A percentile compares a stretch with the other conserved stretches of the same genome.
These are phyloP conservation scores for Pleurotus salmoneostramineus DNA, from an alignment of 768 basidiomycete species.

Conservation along the genomic window DNA sequence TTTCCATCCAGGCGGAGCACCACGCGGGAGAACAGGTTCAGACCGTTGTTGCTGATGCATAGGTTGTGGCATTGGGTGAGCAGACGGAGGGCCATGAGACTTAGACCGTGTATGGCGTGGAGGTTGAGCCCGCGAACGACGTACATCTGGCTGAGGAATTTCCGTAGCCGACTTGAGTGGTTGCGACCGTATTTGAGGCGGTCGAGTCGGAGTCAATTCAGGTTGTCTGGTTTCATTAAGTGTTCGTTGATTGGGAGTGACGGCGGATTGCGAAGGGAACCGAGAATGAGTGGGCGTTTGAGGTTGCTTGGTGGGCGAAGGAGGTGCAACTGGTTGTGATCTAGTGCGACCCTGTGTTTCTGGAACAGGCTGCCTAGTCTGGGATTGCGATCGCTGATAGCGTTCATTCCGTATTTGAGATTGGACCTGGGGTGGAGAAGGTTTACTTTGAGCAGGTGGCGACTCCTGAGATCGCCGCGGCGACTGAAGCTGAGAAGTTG, in stretches of 20 bases:
- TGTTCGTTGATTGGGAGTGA: too few relatives aligned
- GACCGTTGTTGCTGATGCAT: background rate
- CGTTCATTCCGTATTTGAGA: background rate
- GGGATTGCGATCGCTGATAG: background rate
- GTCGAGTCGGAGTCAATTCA: background rate
- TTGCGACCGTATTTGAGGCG: background rate
- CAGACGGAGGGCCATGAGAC: background rate
- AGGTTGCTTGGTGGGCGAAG: too few relatives aligned
- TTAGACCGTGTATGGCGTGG: background rate
- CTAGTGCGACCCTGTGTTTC: too few relatives aligned
- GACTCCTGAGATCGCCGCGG: background rate
- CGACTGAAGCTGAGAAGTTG: background rate
- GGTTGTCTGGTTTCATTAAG: background rate
- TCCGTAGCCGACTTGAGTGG: background rate
- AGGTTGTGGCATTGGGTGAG: background rate
- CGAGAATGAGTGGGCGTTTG: too few relatives aligned
- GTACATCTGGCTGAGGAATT: slow-evolving; percentile 9
- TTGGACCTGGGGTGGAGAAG: background rate
- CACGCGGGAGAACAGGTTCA: background rate
- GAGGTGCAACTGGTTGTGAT: too few relatives aligned
- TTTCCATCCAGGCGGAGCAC: slow-evolving; percentile 6
- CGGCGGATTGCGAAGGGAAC: too few relatives aligned
- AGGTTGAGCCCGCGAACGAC: slow-evolving; percentile 11
- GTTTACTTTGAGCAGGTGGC: background rate
- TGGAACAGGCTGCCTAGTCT: background rate